Base-by-base conservation (phyloP, 257 asterid species). In the Fraxinus cuspidata region DNA sequence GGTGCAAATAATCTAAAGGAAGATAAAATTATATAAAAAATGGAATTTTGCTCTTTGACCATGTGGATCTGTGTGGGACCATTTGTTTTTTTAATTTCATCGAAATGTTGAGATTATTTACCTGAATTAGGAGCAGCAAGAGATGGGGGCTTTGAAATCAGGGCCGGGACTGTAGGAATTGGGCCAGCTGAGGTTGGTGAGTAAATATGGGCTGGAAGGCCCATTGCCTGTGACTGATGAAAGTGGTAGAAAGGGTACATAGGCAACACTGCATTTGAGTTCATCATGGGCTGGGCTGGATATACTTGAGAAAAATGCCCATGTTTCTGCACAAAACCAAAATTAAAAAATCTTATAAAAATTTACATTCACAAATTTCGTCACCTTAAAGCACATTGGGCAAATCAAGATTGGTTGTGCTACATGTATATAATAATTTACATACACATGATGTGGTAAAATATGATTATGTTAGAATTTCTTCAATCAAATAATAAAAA, bases 181-280 rank as follows among this genome's bases (percentile, higher is more conserved):
- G 96, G 97, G 90, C 89, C 89, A 56, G 83, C 72, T 0, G 86
- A 44, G 7, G 90, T 83, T 2, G 90, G 90, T 16, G 92, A 88
- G 79, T 81, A 94, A 66, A 92, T 34, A 23, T 91, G 97, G 84
- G 96, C 91, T 1, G 97, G 97, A 28, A 89, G 97, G 97, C 97
- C 97, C 92, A 94, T 79, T 74, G 97, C 49, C 18, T 89, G 97
- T 58, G 96, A 72, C 67, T 91, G 97, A 68, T 90, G 91, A 84
- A 83, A 88, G 68, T 88, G 91, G 74, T 91, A 89, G 12, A 80
- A 56, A 47, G 98, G 94, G 88, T 92, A 91, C 89, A 92, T 82
- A 0, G 98, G 96, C 97, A 94, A 84, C 86, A 89, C 70, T 71
- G 97, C 70, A 81, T 85, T 90, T 25, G 89, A 85, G 74, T 90